A percentile compares a stretch with the other conserved stretches of the same genome.
These are phyloP conservation scores for Trifolium dubium DNA, from an alignment of 306 rosid species.

Conservation along the genomic window DNA sequence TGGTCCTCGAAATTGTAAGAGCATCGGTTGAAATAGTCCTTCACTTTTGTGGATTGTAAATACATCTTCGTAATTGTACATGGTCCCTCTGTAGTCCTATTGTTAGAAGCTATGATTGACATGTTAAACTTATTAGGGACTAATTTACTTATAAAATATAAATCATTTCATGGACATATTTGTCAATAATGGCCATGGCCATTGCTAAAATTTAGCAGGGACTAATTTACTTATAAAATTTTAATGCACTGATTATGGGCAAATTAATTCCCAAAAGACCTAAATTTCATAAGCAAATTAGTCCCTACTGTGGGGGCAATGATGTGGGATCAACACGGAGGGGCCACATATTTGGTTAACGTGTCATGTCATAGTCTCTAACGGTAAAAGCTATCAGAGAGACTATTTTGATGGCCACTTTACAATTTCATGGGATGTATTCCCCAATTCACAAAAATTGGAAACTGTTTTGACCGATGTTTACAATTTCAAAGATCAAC, in stretches of 20 bases:
- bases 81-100: background rate
- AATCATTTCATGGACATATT: background rate
- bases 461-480: background rate
- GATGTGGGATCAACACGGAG: too few species aligned
- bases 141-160: too few species aligned
- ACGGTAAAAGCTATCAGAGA: background rate
- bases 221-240: too few species aligned
- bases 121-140: background rate
- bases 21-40: background rate
- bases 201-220: too few species aligned
- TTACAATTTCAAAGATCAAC: too few species aligned
- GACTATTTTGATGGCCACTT: background rate
- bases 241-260: background rate
- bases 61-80: background rate
- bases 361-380: background rate
- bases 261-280: too few species aligned
- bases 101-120: background rate
- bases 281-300: too few species aligned
- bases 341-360: background rate
- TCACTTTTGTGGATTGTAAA: background rate
- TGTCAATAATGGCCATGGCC: background rate
- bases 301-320: too few species aligned
- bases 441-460: background rate
- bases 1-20: background rate
- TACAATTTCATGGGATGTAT: background rate